Evolutionary conservation across 345 rosid genomes (phyloP), one percentile per base, ranked within the genome.

Genomic region (Moricandia moricandioides): DNA sequence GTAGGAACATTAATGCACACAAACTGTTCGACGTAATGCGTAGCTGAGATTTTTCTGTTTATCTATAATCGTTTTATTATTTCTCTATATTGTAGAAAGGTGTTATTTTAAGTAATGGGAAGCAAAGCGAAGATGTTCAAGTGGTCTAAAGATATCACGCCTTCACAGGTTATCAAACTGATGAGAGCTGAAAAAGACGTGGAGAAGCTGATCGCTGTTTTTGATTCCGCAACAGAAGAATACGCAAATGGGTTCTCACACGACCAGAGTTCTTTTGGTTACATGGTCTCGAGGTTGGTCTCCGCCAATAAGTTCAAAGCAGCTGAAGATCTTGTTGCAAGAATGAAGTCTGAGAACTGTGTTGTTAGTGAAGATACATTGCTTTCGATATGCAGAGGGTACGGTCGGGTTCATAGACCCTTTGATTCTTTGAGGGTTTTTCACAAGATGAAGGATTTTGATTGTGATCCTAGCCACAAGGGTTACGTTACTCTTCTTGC

Each of bases 181-280:
- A 84, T 90, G 74, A 64, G 83, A 62, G 87, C 88, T 24, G 91
- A 88, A 69, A 89, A 82, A 70, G 88, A 88, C 29, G 52, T 88
- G 7, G 80, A 84, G 54, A 90, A 85, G 82, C 88, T 88, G 14
- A 71, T 80, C 40, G 66, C 82, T 9, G 72, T 92, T 10, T 95
- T 92, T 31, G 91, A 92, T 70, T 85, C 89, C 0, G 92, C 94
- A 6, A 88, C 96, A 10, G 92, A 85, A 0, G 92, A 90, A 84
- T 89, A 87, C 30, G 69, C 84, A 0, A 88, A 88, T 37, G 96
- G 97, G 56, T 89, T 81, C 76, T 62, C 64, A 30, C 90, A 89
- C 65, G 93, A 90, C 78, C 77, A 82, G 26, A 77, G 56, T 14
- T 82, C 92, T 35, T 95, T 86, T 43, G 68, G 81, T 55, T 71